These are phyloP conservation scores for Fusarium incarnatum DNA, from an alignment of 2,329 filamentous ascomycete genomes.

Conservation along the genomic window DNA sequence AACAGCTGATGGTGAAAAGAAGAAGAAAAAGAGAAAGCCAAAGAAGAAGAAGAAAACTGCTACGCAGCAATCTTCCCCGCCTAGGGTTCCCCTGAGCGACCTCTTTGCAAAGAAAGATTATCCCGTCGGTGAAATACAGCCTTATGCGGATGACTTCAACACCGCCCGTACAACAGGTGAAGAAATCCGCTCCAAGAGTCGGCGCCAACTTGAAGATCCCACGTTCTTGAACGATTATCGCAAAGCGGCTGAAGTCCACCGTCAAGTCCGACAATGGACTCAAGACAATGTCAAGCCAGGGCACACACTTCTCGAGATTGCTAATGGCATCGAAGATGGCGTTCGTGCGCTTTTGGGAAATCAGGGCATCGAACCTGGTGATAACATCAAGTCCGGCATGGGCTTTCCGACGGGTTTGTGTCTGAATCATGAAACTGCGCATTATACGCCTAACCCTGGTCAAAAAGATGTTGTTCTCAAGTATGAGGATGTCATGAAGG, in stretches of 20 bases:
- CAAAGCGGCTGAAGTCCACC: constrained; percentile 81
- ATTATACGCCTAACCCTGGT: constrained; percentile 85
- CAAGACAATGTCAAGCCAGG: constrained; percentile 83
- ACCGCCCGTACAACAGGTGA: constrained; percentile 41
- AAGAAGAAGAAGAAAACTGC: constrained; percentile 46
- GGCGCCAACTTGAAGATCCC: constrained; percentile 46
- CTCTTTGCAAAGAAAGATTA: constrained; percentile 48
- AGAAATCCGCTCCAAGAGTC: constrained; percentile 43
- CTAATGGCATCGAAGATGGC: constrained; percentile 82
- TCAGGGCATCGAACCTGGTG: constrained; percentile 78
- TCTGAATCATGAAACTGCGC: constrained; percentile 82
- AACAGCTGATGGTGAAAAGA: constrained; percentile 34
- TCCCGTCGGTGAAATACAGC: constrained; percentile 46
- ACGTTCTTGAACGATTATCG: constrained; percentile 80
- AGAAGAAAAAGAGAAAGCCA: constrained; percentile 46
- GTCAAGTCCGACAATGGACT: constrained; percentile 83
- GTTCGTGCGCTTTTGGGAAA: constrained; percentile 81
- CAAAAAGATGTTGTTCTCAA: constrained; percentile 76
- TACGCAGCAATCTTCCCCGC: constrained; percentile 49
- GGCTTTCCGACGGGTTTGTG: constrained; percentile 86
- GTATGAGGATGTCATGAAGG: constrained; percentile 78
- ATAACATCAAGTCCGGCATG: constrained; percentile 79
- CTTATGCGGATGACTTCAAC: constrained; percentile 39
- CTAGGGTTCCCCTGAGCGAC: constrained; percentile 49
- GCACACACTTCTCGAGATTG: constrained; percentile 79